Base-by-base conservation (phyloP, 768 basidiomycete species). In the Daedaleopsis nitida region DNA sequence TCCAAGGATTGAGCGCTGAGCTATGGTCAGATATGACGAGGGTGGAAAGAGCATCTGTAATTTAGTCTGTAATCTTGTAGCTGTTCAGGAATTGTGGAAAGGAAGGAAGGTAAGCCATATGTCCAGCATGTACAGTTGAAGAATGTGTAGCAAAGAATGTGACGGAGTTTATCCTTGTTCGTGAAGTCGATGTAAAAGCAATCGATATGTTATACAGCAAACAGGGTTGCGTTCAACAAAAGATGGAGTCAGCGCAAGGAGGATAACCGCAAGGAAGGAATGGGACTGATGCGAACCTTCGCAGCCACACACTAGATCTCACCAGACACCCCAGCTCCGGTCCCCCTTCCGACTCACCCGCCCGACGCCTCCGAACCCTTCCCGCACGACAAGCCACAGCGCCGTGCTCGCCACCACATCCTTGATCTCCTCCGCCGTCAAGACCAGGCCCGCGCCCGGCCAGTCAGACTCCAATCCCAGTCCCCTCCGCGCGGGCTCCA, bases 351-450 rank as follows among this genome's bases (percentile, higher is more conserved):
- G 77, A 63, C 77, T 84, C 43, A 89, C 87, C 74, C 84, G 87
- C 8, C 92, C 94, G 42, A 96, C 83, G 3, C 95, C 95, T 1
- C 93, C 93, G 72, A 96, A 92, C n/a, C 87, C 87, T 73, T 98
- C 94, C 52, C 96, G 80, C 2, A 96, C 94, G 19, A 94, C 88
- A 53, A 98, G 75, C 94, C 95, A 98, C 73, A 97, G 77, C 7
- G 87, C 91, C 0, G 92, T 96, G 44, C 86, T 88, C 67, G 89
- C 91, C 58, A 96, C 86, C 17, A 92, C 81, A 75, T 98, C 96
- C 76, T 97, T 96, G 75, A 97, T 88, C 74, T 96, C 93, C 76
- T 96, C 95, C 49, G 92, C 93, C 1, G 86, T 91, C 53, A 98
- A 74, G 35, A 85, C 75, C 44, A 92, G 73, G 32, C 85, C 87